Evolutionary conservation across 2,329 filamentous ascomycete species (phyloP).

Genomic region (Bertia moriformis): DNA sequence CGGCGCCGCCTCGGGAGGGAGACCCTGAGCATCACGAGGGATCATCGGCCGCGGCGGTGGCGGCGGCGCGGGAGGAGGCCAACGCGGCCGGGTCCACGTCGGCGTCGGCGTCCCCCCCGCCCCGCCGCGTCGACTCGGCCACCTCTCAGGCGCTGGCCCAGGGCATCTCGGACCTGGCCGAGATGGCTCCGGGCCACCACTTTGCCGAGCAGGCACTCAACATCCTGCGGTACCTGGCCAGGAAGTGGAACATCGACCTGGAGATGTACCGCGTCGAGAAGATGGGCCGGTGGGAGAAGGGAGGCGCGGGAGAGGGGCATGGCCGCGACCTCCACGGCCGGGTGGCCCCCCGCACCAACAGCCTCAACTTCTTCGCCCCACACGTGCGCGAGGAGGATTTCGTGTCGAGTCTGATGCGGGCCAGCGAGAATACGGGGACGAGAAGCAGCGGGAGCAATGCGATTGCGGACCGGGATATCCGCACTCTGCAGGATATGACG

Average conservation of each 20-base stretch:
- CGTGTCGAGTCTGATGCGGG: no score
- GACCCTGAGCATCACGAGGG: constrained; percentile 1
- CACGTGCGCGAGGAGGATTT: constrained; percentile 28
- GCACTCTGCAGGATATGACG: background rate
- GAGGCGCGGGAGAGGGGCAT: no score
- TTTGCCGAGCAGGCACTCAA: constrained; percentile 46
- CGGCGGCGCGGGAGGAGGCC: no score
- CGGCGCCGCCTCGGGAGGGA: constrained; percentile 5
- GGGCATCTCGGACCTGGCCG: constrained; percentile 39
- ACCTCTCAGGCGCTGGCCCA: constrained; percentile 34
- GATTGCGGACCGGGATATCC: background rate
- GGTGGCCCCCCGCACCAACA: constrained; percentile 14
- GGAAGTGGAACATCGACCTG: constrained; percentile 42
- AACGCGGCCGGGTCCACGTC: constrained; percentile 5
- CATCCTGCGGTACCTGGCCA: constrained; percentile 40
- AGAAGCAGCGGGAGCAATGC: no score
- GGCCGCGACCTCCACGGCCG: constrained; percentile 10
- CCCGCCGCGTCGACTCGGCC: constrained; percentile 24
- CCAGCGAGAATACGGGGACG: no score
- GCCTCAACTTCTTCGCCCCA: constrained; percentile 15
- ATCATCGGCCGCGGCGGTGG: background rate
- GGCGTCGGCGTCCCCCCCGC: constrained; percentile 10
- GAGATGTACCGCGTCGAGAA: constrained; percentile 12
- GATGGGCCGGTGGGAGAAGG: constrained; percentile 1
- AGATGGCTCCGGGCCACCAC: constrained; percentile 46